These are phyloP conservation scores for Trichophyton equinum DNA, from an alignment of 2,329 filamentous ascomycete species.

Conservation along the genomic window DNA sequence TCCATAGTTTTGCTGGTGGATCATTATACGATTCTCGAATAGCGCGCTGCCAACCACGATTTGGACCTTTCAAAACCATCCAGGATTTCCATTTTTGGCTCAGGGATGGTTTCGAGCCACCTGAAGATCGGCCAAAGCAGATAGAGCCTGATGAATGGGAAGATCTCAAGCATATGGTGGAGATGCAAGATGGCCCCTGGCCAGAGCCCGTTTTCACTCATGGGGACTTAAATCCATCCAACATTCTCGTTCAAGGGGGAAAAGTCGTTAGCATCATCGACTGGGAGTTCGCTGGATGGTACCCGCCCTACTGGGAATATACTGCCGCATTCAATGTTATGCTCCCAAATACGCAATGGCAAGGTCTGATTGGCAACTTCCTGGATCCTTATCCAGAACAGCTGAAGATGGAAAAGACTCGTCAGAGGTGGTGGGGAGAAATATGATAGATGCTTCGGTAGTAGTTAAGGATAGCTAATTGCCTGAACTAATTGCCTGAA, in stretches of 20 bases:
- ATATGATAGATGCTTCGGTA: too few species aligned
- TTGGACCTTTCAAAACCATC: conserved; percentile 24
- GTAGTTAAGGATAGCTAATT: too few species aligned
- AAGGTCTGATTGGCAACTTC: conserved; percentile 23
- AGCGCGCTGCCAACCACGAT: conserved; percentile 8
- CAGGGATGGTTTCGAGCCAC: conserved; percentile 17
- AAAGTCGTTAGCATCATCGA: conserved; percentile 4
- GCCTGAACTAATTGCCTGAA: too few species aligned
- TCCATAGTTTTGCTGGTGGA: conserved; percentile 8
- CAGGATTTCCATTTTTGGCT: conserved; percentile 24
- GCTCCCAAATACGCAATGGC: conserved; percentile 15
- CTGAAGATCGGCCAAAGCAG: background rate
- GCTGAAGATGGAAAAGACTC: conserved; percentile 31
- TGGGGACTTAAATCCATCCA: conserved; percentile 28
- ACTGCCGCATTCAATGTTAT: background rate
- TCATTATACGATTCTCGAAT: background rate
- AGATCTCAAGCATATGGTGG: conserved; percentile 24
- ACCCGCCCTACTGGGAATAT: conserved; percentile 7
- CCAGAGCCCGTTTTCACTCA: conserved; percentile 36
- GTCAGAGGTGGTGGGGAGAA: conserved; percentile 28
- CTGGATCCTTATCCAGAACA: conserved; percentile 28
- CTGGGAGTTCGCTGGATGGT: conserved; percentile 7
- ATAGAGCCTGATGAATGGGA: conserved; percentile 16
- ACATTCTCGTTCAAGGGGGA: conserved; percentile 19
- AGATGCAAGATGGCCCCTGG: conserved; percentile 26